Evolutionary conservation across 2,329 filamentous ascomycete genomes (phyloP), one percentile per base, ranked within the genome.

Genomic region (Cladosporium sphaerospermum): DNA sequence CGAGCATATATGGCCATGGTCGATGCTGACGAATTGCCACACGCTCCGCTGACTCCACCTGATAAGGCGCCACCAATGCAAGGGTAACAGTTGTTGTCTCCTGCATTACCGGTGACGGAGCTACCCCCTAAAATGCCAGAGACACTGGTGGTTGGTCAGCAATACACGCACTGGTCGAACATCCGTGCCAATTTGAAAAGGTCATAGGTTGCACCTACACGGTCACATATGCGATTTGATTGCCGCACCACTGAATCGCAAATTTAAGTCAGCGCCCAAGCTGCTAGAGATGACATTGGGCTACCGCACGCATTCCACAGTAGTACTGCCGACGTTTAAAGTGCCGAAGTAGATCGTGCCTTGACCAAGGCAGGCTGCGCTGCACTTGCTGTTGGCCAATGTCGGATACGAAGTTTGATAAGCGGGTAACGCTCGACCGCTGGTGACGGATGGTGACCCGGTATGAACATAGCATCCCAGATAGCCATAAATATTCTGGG

Each of bases 381-480:
- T 60, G 56, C 62, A 65, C 45, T 55, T 46, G n/a, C 45, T 51
- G 52, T 63, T 59, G 9, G 53, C 59, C 5, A 48, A 48, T 11
- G 55, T 57, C 2, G 52, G 46, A 44, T 62, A 64, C 7, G 59
- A 59, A 8, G 55, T 54, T 40, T 60, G 57, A 46, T 54, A 65
- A 13, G 36, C 48, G 6, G 57, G 23, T 10, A 64, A 55, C 1
- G 62, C 64, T 8, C 61, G 53, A 9, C 64, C 64, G 13, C 58
- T 58, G 9, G 56, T 59, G 2, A 49, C 46, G 6, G 54, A 55
- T 34, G 51, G 48, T 9, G 52, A 54, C 4, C 61, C 63, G 3
- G 59, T 62, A 23, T 66, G 64, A 0, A 64, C 58, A 23, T 62
- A 67, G 54, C 64, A 67, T 45, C 64, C 63, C 11, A 64, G 48